Evolutionary conservation across 2,329 filamentous ascomycete species (phyloP).

Genomic region (Aspergillus sp.): DNA sequence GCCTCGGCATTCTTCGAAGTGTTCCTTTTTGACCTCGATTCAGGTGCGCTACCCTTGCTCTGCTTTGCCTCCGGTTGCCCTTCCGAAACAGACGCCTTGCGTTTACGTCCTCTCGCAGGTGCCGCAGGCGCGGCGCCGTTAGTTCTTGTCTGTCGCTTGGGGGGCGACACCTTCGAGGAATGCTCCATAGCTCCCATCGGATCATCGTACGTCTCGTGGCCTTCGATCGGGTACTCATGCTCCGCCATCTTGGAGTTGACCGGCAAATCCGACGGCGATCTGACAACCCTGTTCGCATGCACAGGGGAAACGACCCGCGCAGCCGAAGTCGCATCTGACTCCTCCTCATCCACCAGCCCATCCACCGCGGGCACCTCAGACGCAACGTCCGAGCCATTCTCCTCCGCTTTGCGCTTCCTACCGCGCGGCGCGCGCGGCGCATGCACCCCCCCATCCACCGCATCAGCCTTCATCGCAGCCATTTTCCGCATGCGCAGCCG

Average conservation of each 20-base stretch:
- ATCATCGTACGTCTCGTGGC: conserved; percentile 1
- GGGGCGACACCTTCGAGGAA: not conserved
- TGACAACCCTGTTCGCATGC: conserved; percentile 5
- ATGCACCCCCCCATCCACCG: conserved; percentile 7
- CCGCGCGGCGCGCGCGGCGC: not conserved
- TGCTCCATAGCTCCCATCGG: conserved; percentile 1
- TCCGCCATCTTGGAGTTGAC: conserved; percentile 8
- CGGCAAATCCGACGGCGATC: conserved; percentile 4
- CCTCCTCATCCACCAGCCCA: not conserved
- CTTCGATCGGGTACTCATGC: conserved; percentile 10
- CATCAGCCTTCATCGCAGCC: conserved; percentile 6
- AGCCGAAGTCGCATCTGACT: not conserved
- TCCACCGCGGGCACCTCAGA: not conserved
- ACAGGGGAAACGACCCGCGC: conserved; percentile 1
- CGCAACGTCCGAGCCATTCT: not conserved
- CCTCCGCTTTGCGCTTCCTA: not conserved
- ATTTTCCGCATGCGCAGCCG: conserved; percentile 18
- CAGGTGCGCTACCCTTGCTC: conserved; percentile 1
- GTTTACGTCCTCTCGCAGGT: conserved; percentile 17
- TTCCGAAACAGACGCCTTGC: conserved; percentile 20
- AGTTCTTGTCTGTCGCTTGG: not conserved
- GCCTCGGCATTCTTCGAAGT: conserved; percentile 20
- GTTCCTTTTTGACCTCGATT: conserved; percentile 23
- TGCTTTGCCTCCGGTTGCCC: conserved; percentile 1
- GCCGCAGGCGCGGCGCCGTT: not conserved